These are phyloP conservation scores for Sphagnum contortum DNA, from an alignment of 225 moss, liverwort and hornwort genomes.

Conservation along the genomic window DNA sequence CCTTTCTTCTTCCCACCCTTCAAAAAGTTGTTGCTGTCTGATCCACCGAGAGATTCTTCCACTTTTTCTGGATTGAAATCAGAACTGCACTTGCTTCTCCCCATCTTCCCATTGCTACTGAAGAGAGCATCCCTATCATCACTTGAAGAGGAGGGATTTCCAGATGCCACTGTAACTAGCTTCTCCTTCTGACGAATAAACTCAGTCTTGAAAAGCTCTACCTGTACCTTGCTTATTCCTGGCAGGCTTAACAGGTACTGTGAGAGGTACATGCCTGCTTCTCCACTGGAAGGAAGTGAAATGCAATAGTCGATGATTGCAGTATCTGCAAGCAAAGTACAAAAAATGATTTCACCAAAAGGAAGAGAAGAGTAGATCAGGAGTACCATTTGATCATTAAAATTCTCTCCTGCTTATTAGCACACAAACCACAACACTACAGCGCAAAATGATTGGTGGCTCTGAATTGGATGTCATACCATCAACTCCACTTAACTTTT, in stretches of 20 bases:
- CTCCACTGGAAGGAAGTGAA: conserved; percentile 28
- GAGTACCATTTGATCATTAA: too few species aligned
- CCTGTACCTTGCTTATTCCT: conserved; percentile 13
- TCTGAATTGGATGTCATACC: not conserved
- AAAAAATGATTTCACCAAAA: not conserved
- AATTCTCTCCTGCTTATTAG: too few species aligned
- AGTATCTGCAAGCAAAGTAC: conserved; percentile 21
- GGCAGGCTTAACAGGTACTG: conserved; percentile 28
- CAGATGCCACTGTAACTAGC: conserved; percentile 19
- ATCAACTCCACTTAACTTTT: conserved; percentile 3
- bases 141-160: conserved; percentile 32
- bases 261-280: conserved; percentile 44
- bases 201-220: conserved; percentile 44
- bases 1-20: conserved; percentile 37
- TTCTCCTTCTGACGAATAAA: conserved; percentile 43
- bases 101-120: conserved; percentile 48
- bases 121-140: conserved; percentile 34
- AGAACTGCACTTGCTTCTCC: conserved; percentile 2
- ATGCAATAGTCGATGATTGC: conserved; percentile 51
- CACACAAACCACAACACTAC: too few species aligned
- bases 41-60: conserved; percentile 3
- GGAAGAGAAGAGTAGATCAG: not conserved
- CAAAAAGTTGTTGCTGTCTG: conserved; percentile 5
- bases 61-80: too few species aligned
- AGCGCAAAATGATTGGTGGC: too few species aligned